Percentiles rank a stretch among this genome's conserved stretches.
Evolutionary conservation across 2,329 filamentous ascomycete species (phyloP).

Genomic region (Monilinia fructicola): DNA sequence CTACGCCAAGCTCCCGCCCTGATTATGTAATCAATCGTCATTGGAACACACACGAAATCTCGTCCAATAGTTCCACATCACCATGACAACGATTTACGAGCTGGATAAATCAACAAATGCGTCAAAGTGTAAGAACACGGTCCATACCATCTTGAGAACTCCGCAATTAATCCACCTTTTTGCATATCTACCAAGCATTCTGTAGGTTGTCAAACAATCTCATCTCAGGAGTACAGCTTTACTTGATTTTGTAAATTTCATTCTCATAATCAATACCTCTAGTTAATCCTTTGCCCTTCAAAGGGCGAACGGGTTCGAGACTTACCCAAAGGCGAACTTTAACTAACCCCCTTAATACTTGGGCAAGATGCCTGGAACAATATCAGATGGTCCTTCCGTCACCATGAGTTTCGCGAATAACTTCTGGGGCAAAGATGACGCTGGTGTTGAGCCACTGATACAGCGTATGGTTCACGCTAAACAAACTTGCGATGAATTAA

Average conservation of each 20-base stretch:
- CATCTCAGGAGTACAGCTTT: conserved; percentile 8
- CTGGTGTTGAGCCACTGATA: conserved; percentile 85
- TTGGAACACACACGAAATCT: not conserved
- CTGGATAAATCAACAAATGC: conserved; percentile 16
- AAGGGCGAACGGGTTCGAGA: conserved; percentile 3
- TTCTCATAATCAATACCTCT: conserved; percentile 1
- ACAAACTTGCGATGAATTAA: conserved; percentile 89
- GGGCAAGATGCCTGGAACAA: conserved; percentile 39
- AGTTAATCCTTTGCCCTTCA: conserved; percentile 16
- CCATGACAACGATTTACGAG: conserved; percentile 3
- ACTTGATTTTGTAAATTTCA: conserved; percentile 11
- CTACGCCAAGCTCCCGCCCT: not conserved
- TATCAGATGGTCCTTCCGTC: conserved; percentile 42
- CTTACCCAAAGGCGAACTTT: not conserved
- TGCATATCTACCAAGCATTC: conserved; percentile 20
- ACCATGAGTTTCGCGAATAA: conserved; percentile 77
- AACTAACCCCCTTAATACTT: conserved; percentile 7
- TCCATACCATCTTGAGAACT: conserved; percentile 3
- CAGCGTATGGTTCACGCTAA: conserved; percentile 95
- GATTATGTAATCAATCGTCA: conserved; percentile 4
- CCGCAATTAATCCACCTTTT: conserved; percentile 22
- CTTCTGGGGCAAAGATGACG: conserved; percentile 99
- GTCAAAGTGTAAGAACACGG: not conserved
- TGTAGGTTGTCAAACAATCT: not conserved
- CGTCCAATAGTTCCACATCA: conserved; percentile 4